Percentiles rank a stretch among this genome's conserved stretches.
Evolutionary conservation across 2,329 filamentous ascomycete species (phyloP).

Genomic region (Trichophyton equinum): DNA sequence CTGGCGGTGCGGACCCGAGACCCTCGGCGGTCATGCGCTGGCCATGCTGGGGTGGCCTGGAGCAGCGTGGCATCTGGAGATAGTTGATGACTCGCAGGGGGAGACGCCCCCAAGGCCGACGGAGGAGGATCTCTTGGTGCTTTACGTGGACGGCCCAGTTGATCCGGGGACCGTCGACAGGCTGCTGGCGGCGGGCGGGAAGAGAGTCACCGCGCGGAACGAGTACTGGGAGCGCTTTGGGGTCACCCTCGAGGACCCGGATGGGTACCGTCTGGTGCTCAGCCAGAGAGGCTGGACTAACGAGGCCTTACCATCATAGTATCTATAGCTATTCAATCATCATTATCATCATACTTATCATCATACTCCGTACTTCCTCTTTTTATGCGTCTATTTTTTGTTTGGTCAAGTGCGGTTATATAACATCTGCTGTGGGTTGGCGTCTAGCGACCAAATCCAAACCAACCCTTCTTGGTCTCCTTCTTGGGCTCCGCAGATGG

Average conservation of each 20-base stretch:
- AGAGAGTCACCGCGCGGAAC: conserved; percentile 29
- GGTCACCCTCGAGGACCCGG: conserved; percentile 35
- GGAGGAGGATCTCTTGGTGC: conserved; percentile 35
- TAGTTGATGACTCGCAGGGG: conserved; percentile 29
- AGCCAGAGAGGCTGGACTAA: conserved; percentile 9
- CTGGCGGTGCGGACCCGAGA: conserved; percentile 26
- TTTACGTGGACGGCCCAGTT: conserved; percentile 28
- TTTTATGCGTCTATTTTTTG: not conserved
- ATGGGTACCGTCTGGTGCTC: conserved; percentile 36
- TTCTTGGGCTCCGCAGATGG: conserved; percentile 29
- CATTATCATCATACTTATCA: not conserved
- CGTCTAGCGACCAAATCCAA: conserved; percentile 48
- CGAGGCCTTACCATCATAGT: not conserved
- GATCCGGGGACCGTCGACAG: conserved; percentile 23
- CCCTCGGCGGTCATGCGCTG: conserved; percentile 29
- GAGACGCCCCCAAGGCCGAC: conserved; percentile 23
- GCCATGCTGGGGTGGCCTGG: conserved; percentile 31
- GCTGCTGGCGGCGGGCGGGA: conserved; percentile 25
- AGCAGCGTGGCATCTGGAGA: conserved; percentile 35
- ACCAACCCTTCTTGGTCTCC: conserved; percentile 60
- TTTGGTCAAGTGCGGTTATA: not conserved
- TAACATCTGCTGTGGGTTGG: not conserved
- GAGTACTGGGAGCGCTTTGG: conserved; percentile 25
- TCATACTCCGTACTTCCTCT: not conserved
- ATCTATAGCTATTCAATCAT: not conserved